Evolutionary conservation across 1,139 yeast species (phyloP), one percentile per base, ranked within the genome.

Genomic region (Waltiozyma sp.): DNA sequence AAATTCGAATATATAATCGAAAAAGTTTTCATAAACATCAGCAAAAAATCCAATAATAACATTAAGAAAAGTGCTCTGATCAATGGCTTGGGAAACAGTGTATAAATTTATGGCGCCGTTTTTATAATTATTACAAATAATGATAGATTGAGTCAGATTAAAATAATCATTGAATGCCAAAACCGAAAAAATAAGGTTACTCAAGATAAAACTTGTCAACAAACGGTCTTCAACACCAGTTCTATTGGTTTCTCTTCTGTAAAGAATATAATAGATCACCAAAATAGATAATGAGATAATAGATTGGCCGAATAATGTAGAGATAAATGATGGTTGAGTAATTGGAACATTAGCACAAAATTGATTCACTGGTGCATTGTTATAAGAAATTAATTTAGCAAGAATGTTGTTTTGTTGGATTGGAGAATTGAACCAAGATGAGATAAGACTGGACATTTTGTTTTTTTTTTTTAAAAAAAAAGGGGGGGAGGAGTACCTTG

Each of bases 101-200:
- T 49, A 55, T 31, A 54, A 19, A 33, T 49, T 54, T 13, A 47
- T 36, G 3, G 37, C 31, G 2, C 59, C 59, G 38, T 54, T 54
- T 41, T 54, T 55, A 43, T 50, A 55, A 18, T 55, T 55, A 39
- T 55, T 55, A 44, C 59, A 55, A 18, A 52, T 39, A 15, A 54
- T 45, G 13, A 55, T 45, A 24, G 49, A 48, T 41, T 54, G 47
- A 6, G 36, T 49, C 19, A 51, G 28, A 37, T 55, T 49, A 43
- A 53, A 54, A 52, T 55, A 55, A 38, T 54, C 57, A 21, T 48
- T 47, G 33, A 54, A 54, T 1, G 50, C 19, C 16, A 54, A 33
- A 5, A 44, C 0, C 0, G 49, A 21, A 35, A 51, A 47, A 1
- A 47, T n/a, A 6, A 45, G 14, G 35, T 49, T 52, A 7, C 59